Conservation (phyloP, 208 protist species). For the Leishmania aethiopica region DNA sequence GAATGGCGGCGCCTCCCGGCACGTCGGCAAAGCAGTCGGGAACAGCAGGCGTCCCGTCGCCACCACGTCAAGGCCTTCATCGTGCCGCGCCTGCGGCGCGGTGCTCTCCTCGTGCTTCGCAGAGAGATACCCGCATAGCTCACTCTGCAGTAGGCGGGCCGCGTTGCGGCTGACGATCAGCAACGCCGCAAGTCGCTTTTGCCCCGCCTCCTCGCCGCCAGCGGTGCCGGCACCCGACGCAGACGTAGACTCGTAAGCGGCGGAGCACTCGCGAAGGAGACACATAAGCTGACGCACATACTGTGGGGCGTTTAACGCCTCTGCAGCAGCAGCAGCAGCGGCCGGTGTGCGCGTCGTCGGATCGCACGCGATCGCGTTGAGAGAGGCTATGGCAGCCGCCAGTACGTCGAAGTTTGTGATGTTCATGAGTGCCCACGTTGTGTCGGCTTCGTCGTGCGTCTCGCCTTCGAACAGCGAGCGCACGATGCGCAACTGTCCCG, state of each 20-base stretch:
- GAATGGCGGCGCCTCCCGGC: constrained; percentile 9
- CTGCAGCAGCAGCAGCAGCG: background rate
- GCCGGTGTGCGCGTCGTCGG: background rate
- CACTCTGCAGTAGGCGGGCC: constrained; percentile 58
- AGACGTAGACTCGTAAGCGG: background rate
- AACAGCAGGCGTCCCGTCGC: background rate
- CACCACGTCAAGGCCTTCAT: background rate
- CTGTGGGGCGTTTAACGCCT: constrained; percentile 9
- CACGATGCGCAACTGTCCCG: background rate
- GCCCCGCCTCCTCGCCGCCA: constrained; percentile 1
- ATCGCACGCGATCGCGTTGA: constrained; percentile 24
- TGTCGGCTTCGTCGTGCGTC: background rate
- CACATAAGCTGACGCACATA: constrained; percentile 23
- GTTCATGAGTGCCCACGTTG: constrained; percentile 20
- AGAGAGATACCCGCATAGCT: constrained; percentile 49
- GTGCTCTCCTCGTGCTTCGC: background rate
- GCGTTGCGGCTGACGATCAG: constrained; percentile 56
- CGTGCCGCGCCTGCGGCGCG: background rate
- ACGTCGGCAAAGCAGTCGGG: constrained; percentile 5
- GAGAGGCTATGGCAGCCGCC: constrained; percentile 12
- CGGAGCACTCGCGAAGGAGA: constrained; percentile 5
- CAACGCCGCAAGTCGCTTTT: constrained; percentile 35
- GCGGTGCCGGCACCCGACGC: background rate
- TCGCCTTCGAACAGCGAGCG: background rate
- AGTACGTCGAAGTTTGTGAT: constrained; percentile 23